These are phyloP conservation scores for Fraxinus xanthoxyloides DNA, from an alignment of 305 asterid genomes.

Conservation along the genomic window DNA sequence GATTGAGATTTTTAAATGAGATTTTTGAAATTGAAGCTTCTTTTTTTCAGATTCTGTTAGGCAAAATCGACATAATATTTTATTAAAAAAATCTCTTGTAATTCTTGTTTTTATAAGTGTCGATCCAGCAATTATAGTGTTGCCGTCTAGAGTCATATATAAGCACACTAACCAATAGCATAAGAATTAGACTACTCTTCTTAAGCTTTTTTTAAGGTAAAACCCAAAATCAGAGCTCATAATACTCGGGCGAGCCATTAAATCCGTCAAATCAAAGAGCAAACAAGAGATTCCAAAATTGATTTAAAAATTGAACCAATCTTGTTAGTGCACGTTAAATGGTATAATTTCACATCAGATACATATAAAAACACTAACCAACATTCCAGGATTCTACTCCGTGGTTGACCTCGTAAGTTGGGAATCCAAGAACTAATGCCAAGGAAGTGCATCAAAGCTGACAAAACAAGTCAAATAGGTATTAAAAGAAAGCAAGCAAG, in stretches of 20 bases:
- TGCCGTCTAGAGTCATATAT: background rate
- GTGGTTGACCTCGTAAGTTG: background rate
- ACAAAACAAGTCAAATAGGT: background rate
- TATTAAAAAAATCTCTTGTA: background rate
- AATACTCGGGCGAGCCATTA: background rate
- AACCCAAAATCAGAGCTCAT: background rate
- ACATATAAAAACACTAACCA: background rate
- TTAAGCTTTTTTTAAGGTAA: background rate
- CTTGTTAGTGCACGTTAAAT: background rate
- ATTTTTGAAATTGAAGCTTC: conserved; percentile 3
- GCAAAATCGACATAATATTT: conserved; percentile 1
- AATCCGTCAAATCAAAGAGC: background rate
- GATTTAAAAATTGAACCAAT: background rate
- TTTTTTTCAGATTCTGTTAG: conserved; percentile 19
- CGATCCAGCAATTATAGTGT: background rate
- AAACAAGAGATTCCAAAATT: background rate
- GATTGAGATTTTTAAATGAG: conserved; percentile 9
- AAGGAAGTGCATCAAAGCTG: background rate
- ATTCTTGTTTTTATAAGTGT: background rate
- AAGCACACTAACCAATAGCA: background rate
- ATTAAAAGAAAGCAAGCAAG: background rate
- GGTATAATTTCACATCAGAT: background rate
- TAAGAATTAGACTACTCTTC: background rate
- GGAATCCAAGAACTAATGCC: background rate
- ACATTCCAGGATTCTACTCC: background rate